A percentile compares a stretch with the other conserved stretches of the same genome.
phyloP scores from a whole-genome alignment of 805 yeast genomes.

The Candida berthetii region DNA sequence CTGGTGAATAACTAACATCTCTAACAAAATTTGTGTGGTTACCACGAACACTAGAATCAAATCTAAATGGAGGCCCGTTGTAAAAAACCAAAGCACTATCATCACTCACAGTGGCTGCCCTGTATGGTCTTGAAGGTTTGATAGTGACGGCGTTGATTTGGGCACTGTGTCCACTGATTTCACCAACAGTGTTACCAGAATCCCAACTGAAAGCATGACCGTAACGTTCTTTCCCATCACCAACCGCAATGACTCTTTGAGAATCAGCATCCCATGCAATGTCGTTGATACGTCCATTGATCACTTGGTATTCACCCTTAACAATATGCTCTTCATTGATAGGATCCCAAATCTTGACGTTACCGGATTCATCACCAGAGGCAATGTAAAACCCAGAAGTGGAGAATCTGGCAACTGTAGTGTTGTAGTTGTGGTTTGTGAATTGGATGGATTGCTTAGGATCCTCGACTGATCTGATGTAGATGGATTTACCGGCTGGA shows the following conservation, averaged over 20 bases:
- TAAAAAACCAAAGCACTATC: slow-evolving; percentile 80
- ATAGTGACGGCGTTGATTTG: slow-evolving; percentile 80
- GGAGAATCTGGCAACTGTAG: slow-evolving; percentile 81
- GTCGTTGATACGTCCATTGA: slow-evolving; percentile 76
- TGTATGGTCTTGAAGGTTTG: slow-evolving; percentile 77
- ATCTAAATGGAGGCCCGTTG: slow-evolving; percentile 93
- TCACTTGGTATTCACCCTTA: slow-evolving; percentile 76
- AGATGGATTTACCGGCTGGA: slow-evolving; percentile 74
- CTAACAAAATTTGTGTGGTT: slow-evolving; percentile 74
- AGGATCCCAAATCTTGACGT: slow-evolving; percentile 83
- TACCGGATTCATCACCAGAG: slow-evolving; percentile 89
- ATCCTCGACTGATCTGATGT: slow-evolving; percentile 57
- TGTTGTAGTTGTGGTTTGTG: slow-evolving; percentile 59
- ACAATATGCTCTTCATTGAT: slow-evolving; percentile 47
- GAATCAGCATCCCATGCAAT: slow-evolving; percentile 92
- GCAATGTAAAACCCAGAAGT: slow-evolving; percentile 90
- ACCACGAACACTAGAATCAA: slow-evolving; percentile 63
- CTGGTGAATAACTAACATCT: slow-evolving; percentile 78
- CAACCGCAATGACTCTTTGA: slow-evolving; percentile 85
- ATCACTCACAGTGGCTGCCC: slow-evolving; percentile 91
- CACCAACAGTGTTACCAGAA: slow-evolving; percentile 96
- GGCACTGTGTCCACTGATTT: slow-evolving; percentile 87
- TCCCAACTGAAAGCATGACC: slow-evolving; percentile 94
- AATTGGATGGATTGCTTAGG: slow-evolving; percentile 57
- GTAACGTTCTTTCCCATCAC: slow-evolving; percentile 85